Conservation (phyloP, 306 rosid species). For the Fragaria iinumae region DNA sequence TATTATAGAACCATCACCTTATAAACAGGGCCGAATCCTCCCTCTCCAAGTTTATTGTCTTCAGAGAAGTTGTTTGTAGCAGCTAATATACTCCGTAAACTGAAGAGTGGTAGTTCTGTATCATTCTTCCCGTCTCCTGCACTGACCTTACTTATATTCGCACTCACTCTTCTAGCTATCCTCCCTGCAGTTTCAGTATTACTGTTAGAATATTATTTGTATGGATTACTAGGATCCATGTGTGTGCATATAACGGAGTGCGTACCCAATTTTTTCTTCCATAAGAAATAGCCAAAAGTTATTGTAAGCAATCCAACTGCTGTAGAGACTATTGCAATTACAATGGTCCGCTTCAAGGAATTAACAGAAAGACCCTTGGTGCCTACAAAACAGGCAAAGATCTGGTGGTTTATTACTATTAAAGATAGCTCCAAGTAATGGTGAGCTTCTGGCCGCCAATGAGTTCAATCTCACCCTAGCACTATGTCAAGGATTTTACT, state of each 20-base stretch:
- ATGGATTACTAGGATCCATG: neutral
- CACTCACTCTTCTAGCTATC: neutral
- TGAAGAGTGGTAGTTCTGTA: constrained; percentile 35
- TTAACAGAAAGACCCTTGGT: too few species aligned
- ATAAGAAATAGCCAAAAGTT: neutral
- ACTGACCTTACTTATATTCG: neutral
- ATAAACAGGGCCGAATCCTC: constrained; percentile 65
- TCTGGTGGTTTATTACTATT: too few species aligned
- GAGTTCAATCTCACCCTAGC: too few species aligned
- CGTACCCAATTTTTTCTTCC: neutral
- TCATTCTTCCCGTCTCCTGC: constrained; percentile 29
- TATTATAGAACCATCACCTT: constrained; percentile 27
- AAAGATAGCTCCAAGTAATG: neutral
- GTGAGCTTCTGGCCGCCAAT: too few species aligned
- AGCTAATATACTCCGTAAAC: constrained; percentile 23
- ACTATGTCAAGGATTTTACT: neutral
- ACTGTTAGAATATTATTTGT: neutral
- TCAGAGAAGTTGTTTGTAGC: constrained; percentile 49
- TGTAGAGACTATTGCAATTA: neutral
- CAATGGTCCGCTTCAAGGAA: too few species aligned
- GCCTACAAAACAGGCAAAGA: too few species aligned
- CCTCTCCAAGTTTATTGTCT: constrained; percentile 46
- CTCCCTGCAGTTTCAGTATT: neutral
- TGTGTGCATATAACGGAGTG: neutral
- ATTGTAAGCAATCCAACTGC: neutral